phyloP scores from a whole-genome alignment of 179 eudicot genomes.

The Corrigiola litoralis region DNA sequence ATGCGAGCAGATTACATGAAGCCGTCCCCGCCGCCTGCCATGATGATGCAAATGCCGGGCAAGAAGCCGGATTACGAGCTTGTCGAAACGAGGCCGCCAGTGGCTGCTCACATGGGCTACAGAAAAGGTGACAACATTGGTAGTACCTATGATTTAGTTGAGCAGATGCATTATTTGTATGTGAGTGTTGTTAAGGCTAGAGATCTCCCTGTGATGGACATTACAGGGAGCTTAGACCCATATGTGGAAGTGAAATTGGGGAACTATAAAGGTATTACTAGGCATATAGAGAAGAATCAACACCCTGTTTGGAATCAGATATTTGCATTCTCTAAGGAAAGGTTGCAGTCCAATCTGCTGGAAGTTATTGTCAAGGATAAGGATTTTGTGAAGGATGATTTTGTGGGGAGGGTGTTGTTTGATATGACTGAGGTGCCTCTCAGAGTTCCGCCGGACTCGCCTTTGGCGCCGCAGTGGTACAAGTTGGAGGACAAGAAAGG shows the following conservation, averaged over 20 bases:
- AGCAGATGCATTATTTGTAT: slow-evolving; percentile 71
- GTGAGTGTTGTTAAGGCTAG: slow-evolving; percentile 76
- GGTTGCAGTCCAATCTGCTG: slow-evolving; percentile 53
- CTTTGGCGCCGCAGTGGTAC: slow-evolving; percentile 94
- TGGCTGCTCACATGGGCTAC: slow-evolving; percentile 83
- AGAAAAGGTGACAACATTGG: slow-evolving; percentile 64
- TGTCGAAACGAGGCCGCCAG: slow-evolving; percentile 78
- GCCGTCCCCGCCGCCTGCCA: slow-evolving; percentile 30
- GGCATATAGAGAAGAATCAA: slow-evolving; percentile 72
- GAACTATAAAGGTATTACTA: slow-evolving; percentile 75
- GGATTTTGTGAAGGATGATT: slow-evolving; percentile 71
- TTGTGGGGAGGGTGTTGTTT: slow-evolving; percentile 64
- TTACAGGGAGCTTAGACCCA: slow-evolving; percentile 82
- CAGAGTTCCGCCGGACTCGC: slow-evolving; percentile 91
- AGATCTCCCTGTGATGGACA: slow-evolving; percentile 84
- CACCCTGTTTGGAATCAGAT: slow-evolving; percentile 70
- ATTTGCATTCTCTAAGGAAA: slow-evolving; percentile 76
- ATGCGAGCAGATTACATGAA: slow-evolving; percentile 48
- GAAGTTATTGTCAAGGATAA: slow-evolving; percentile 76
- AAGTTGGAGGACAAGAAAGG: slow-evolving; percentile 54
- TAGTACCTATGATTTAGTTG: slow-evolving; percentile 77
- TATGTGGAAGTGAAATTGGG: slow-evolving; percentile 87
- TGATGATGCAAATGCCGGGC: slow-evolving; percentile 66
- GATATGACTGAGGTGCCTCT: slow-evolving; percentile 63
- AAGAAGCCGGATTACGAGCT: slow-evolving; percentile 65